Base-by-base conservation (phyloP, 2,329 filamentous ascomycete species). In the Akanthomyces uredinophilus region DNA sequence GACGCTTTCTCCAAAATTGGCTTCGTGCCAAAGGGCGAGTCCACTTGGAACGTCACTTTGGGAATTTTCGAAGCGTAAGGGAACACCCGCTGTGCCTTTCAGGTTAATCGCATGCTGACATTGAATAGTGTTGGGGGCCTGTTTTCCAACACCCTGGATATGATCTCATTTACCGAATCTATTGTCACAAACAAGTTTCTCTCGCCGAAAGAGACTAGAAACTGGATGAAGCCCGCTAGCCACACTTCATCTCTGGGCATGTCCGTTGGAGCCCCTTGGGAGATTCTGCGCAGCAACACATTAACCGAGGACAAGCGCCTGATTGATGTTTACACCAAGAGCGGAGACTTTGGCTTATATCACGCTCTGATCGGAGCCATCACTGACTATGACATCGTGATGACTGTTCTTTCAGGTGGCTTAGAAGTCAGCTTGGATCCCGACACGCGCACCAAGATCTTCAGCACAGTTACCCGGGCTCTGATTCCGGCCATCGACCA, bases 321-420 rank as follows among this genome's bases (percentile, higher is more conserved):
- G 1, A 68, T 81, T 16, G 79, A 82, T 29, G 58, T 82, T 2
- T 81, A 81, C 68, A 75, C 77, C 27, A 83, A 83, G 66, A 70
- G 67, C 2, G 81, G 80, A 3, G 75, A 77, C 61, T 64, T 80
- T 3, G 74, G 75, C 18, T 60, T 68, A 16, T 82, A 81, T 68
- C 73, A 77, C 65, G 67, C 74, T 3, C 65, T 71, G 2, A 65
- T 80, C 0, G 74, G 71, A 20, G 66, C 83, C 2, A 68, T 83
- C 0, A 78, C 79, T 0, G 79, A 82, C 64, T 81, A 81, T 65
- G 75, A 77, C 52, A 64, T 81, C 7, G 75, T 75, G 35, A 68
- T 80, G 58, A 72, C 73, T 5, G 66, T 81, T 13, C 66, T 82
- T 54, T 70, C 70, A 0, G 75, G 73, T 1, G 73, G 73, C 0